These are phyloP conservation scores for Letharia lupina DNA, from an alignment of 495 filamentous ascomycete genomes.

Conservation along the genomic window DNA sequence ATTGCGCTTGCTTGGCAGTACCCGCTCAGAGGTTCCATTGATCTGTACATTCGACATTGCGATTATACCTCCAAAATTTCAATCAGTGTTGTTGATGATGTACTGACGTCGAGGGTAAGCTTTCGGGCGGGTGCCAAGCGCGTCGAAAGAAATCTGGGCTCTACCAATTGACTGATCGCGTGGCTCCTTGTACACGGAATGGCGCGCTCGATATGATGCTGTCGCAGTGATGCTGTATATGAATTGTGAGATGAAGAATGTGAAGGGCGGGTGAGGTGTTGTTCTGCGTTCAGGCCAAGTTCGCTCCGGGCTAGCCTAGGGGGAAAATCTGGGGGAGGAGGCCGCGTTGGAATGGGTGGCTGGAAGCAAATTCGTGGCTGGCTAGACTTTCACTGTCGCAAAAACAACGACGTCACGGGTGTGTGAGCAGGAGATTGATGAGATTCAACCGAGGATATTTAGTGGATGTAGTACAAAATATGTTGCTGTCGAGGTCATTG, in stretches of 20 bases:
- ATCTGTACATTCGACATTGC: constrained; percentile 28
- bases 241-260: constrained; percentile 12
- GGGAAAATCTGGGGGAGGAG: background rate
- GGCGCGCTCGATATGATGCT: constrained; percentile 13
- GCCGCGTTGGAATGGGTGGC: constrained; percentile 12
- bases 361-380: constrained; percentile 5
- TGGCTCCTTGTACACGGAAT: constrained; percentile 5
- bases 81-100: background rate
- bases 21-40: constrained; percentile 50
- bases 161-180: constrained; percentile 3
- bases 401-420: background rate
- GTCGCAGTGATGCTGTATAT: constrained; percentile 5
- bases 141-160: background rate
- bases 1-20: constrained; percentile 64
- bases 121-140: constrained; percentile 18
- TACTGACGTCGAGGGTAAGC: constrained; percentile 15
- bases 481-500: background rate
- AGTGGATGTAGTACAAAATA: background rate
- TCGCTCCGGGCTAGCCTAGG: background rate
- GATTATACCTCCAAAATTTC: background rate
- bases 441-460: background rate
- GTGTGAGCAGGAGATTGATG: background rate
- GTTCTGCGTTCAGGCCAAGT: constrained; percentile 11
- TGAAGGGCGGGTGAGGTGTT: background rate
- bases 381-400: background rate